phyloP scores from a whole-genome alignment of 2,329 filamentous ascomycete species.

The Penicillium verrucosum region DNA sequence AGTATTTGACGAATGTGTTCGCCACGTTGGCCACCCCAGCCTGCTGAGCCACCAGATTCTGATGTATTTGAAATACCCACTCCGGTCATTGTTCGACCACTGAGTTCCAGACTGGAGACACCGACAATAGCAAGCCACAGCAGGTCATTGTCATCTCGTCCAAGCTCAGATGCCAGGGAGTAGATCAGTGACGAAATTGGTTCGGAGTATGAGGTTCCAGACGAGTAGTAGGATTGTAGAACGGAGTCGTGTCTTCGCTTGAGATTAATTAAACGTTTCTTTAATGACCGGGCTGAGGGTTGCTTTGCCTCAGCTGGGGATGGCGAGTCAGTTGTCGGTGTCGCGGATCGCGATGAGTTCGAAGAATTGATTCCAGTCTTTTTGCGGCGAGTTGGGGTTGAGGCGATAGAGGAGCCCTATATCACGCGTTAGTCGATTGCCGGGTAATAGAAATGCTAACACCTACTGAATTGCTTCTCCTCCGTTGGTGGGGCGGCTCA shows the following conservation, averaged over 20 bases:
- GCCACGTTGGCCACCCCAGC: conserved; percentile 78
- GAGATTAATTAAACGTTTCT: conserved; percentile 70
- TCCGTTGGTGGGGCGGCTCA: conserved; percentile 71
- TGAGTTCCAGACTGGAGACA: conserved; percentile 88
- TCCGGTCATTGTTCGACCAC: conserved; percentile 79
- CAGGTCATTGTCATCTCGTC: conserved; percentile 93
- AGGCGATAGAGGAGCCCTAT: conserved; percentile 41
- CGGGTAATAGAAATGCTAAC: not conserved
- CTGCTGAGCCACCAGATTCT: conserved; percentile 55
- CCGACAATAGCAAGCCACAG: conserved; percentile 94
- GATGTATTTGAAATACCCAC: conserved; percentile 62
- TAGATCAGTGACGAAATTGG: conserved; percentile 94
- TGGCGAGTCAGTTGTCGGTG: conserved; percentile 40
- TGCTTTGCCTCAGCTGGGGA: conserved; percentile 49
- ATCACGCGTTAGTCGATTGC: conserved; percentile 13
- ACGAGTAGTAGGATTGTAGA: conserved; percentile 77
- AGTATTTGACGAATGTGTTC: conserved; percentile 81
- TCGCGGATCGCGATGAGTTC: conserved; percentile 47
- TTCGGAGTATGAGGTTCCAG: conserved; percentile 88
- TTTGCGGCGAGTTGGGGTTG: conserved; percentile 43
- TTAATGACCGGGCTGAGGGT: conserved; percentile 68
- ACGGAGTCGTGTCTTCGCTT: conserved; percentile 73
- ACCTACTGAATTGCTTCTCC: conserved; percentile 80
- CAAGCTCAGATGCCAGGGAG: conserved; percentile 88
- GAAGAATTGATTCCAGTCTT: conserved; percentile 41